phyloP scores from a whole-genome alignment of 805 yeast genomes.

The Sugiyamaella mastotermitis region DNA sequence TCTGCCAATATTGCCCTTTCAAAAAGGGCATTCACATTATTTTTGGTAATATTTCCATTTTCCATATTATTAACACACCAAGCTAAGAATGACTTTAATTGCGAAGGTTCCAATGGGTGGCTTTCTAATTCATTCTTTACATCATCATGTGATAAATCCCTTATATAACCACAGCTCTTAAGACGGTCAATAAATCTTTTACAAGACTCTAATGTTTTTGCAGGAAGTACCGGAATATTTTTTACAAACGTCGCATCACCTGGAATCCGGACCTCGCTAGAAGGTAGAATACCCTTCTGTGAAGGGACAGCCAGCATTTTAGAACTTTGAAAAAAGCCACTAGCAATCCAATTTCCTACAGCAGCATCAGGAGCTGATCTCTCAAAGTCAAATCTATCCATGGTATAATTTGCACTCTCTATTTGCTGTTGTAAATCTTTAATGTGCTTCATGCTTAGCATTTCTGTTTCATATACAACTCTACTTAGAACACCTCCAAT shows the following conservation, averaged over 20 bases:
- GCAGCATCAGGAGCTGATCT: conserved; percentile 32
- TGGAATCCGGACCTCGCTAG: conserved; percentile 26
- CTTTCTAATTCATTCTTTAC: conserved; percentile 27
- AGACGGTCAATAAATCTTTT: conserved; percentile 26
- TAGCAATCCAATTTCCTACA: conserved; percentile 29
- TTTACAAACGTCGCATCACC: conserved; percentile 23
- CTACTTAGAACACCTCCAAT: conserved; percentile 34
- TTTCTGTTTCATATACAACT: conserved; percentile 32
- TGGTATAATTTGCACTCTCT: conserved; percentile 23
- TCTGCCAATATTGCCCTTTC: conserved; percentile 20
- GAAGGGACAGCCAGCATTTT: conserved; percentile 25
- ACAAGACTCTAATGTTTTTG: conserved; percentile 16
- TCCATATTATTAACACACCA: conserved; percentile 24
- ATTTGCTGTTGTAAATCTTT: background rate
- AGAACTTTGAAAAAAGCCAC: conserved; percentile 34
- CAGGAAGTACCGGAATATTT: conserved; percentile 26
- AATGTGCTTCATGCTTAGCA: conserved; percentile 16
- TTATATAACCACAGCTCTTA: conserved; percentile 19
- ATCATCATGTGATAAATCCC: conserved; percentile 21
- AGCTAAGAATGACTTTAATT: conserved; percentile 20
- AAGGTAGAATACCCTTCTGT: conserved; percentile 27
- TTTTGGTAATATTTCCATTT: conserved; percentile 13
- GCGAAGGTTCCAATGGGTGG: conserved; percentile 22
- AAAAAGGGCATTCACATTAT: too few relatives aligned
- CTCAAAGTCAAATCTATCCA: conserved; percentile 28